Evolutionary conservation across 2,329 filamentous ascomycete genomes (phyloP), one percentile per base, ranked within the genome.

Genomic region (Curvularia spicifera): DNA sequence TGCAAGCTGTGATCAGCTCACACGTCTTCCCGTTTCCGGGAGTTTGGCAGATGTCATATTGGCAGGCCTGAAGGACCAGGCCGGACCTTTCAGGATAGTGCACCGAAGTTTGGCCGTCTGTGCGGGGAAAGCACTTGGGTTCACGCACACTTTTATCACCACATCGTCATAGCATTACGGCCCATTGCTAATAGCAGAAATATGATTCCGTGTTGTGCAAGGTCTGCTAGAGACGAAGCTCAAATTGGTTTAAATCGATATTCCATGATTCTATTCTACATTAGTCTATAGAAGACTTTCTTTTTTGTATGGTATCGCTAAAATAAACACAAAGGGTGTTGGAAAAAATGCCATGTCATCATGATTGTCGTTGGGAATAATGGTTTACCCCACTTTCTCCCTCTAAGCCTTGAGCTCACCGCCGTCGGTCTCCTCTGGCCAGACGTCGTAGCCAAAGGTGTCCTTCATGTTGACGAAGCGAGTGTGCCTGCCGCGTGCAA

Each of bases 391-490:
- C 33, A 29, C 51, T 20, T 51, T 24, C 9, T 31, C 31, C 2
- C 15, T 46, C 40, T 65, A 70, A 29, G 61, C 65, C 65, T 68
- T 71, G 54, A 71, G 59, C 63, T 69, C 69, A 54, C 64, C 68
- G 46, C 56, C 51, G 12, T 71, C 53, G 0, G 66, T 69, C 73
- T 80, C 78, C 54, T 78, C 73, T n/a, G 77, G 73, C 78, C 78
- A 80, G 49, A 91, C 84, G 67, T 91, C 82, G 73, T 89, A 90
- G 6, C 89, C 89, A 75, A 91, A 91, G 1, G 87, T 90, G 64
- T 91, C 89, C 82, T 90, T 91, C 89, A 91, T 91, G 79, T 92
- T 91, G 58, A 92, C 89, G 70, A 92, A 91, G 37, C 89, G 85
- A 26, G 84, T 85, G 75, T 90, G 86, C 51, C 89, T 82, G 35